Base-by-base conservation (phyloP, 768 basidiomycete genomes). In the Termitomyces sp. region DNA sequence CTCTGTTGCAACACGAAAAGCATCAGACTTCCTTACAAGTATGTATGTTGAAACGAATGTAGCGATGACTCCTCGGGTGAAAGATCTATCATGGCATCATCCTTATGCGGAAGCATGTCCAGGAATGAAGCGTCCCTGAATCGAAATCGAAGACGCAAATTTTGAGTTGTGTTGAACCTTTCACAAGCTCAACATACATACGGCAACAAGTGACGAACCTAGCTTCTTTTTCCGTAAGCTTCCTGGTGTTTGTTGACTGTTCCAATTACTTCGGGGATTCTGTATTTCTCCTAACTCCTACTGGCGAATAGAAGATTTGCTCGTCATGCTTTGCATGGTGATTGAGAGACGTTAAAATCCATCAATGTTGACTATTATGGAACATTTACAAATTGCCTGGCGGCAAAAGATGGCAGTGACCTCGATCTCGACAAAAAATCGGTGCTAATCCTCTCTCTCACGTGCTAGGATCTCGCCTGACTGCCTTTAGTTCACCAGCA, bases 381-480 rank as follows among this genome's bases (percentile, higher is more conserved):
- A 47, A 52, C 28, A 49, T 13, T 28, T 49, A 5, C 35, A 51
- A 45, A 20, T 74, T 44, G 60, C 65, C 54, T 54, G 55, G 58
- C 49, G 63, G 45, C 54, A 47, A 56, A 57, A 54, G 24, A 63
- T 59, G 58, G 53, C 54, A 54, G 32, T 47, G 40, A 36, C 54
- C 49, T 56, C 51, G 48, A 60, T 60, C 55, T 61, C 40, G 53
- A 26, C 58, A 55, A 56, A 52, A 30, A 20, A 51, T 54, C 64
- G n/a, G 41, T 52, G 53, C 57, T 40, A 54, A n/a, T 48, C 44
- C 44, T 3, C 55, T 52, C 52, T 66, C 66, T 61, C 66, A 66
- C 66, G 66, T 66, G 65, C 59, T 60, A 24, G 54, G 50, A 56
- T 59, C 55, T 63, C 57, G 62, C 55, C 57, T 63, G 57, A 58